Conservation (phyloP, 192 early-diverging fungal genomes). For the Pecoramyces ruminantium region DNA sequence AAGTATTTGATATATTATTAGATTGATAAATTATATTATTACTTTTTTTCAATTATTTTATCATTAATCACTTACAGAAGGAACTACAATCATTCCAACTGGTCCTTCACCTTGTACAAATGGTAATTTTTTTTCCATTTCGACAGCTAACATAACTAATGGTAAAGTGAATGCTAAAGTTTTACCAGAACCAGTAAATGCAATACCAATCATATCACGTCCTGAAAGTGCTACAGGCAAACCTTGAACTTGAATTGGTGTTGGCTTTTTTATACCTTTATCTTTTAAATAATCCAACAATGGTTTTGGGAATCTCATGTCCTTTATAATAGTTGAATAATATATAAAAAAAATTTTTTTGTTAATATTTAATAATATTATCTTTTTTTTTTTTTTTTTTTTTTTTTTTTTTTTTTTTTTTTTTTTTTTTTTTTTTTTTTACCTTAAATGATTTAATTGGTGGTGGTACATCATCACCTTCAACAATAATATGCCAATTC, state of each 20-base stretch:
- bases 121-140: conserved; percentile 74
- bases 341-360: no score
- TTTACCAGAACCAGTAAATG: conserved; percentile 95
- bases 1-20: no score
- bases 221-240: conserved; percentile 77
- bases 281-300: conserved; percentile 59
- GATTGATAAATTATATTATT: no score
- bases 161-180: conserved; percentile 89
- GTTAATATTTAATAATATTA: no score
- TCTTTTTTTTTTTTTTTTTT: no score
- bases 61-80: conserved; percentile 60
- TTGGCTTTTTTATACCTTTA: conserved; percentile 74
- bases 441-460: conserved; percentile 62
- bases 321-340: conserved; percentile 15
- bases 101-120: conserved; percentile 76
- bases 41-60: no score
- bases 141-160: conserved; percentile 79
- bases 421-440: conserved; percentile 3
- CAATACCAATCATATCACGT: conserved; percentile 95
- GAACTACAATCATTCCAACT: conserved; percentile 83
- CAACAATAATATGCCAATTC: conserved; percentile 75
- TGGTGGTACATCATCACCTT: conserved; percentile 71
- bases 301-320: conserved; percentile 70
- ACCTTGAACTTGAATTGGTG: conserved; percentile 96
- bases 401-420: no score